A percentile compares a stretch with the other conserved stretches of the same genome.
These are phyloP conservation scores for Litchi chinensis DNA, from an alignment of 345 rosid genomes.

Conservation along the genomic window DNA sequence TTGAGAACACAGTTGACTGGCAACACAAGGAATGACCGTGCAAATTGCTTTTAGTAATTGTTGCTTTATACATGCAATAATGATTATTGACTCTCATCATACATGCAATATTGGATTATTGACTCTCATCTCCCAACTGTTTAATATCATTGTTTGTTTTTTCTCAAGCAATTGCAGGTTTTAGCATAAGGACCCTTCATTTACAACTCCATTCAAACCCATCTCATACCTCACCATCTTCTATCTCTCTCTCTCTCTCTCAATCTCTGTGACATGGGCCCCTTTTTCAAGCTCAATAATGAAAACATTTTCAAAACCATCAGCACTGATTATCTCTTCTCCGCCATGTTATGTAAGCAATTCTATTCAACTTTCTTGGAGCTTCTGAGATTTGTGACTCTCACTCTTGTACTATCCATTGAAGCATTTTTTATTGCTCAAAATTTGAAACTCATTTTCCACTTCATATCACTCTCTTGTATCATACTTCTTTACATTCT, in stretches of 20 bases:
- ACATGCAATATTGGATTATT: neutral
- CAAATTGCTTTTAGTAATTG: neutral
- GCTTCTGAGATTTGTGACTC: constrained; percentile 17
- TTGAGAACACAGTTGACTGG: neutral
- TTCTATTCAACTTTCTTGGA: constrained; percentile 20
- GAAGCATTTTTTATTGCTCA: constrained; percentile 15
- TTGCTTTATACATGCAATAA: neutral
- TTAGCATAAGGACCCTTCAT: neutral
- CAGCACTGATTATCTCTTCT: neutral
- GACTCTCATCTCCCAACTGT: constrained; percentile 18
- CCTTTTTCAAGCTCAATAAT: constrained; percentile 9
- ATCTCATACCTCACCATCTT: neutral
- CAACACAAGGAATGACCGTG: constrained; percentile 1
- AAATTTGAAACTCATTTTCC: constrained; percentile 23
- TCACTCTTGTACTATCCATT: constrained; percentile 8
- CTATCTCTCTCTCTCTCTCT: neutral
- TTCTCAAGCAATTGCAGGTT: neutral
- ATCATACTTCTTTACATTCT: constrained; percentile 9
- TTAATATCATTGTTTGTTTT: neutral
- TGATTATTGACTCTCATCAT: neutral
- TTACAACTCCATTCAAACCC: constrained; percentile 21
- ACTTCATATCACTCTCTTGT: constrained; percentile 19
- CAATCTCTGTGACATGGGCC: neutral
- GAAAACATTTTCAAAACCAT: neutral
- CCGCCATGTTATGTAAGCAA: constrained; percentile 6